Evolutionary conservation across 2,329 filamentous ascomycete genomes (phyloP).

Genomic region (Emericellopsis cladophorae): DNA sequence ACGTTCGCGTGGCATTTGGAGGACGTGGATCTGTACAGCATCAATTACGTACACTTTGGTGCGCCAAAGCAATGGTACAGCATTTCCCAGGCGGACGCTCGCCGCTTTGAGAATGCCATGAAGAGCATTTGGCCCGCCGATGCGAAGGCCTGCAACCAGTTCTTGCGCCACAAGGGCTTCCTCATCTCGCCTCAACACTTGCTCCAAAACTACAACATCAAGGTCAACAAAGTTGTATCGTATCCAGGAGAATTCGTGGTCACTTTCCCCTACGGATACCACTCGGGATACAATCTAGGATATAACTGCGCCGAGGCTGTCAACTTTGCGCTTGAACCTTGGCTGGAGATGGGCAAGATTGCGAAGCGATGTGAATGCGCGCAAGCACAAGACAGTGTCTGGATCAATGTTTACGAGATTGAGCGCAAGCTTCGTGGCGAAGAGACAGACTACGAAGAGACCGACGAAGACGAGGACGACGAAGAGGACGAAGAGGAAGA

Average conservation of each 20-base stretch:
- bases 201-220: constrained; percentile 81
- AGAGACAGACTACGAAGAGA: constrained; percentile 72
- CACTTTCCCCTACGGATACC: constrained; percentile 96
- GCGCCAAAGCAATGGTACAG: constrained; percentile 99
- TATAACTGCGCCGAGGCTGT: constrained; percentile 99
- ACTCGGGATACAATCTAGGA: constrained; percentile 93
- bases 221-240: constrained; percentile 89
- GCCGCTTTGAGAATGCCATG: constrained; percentile 90
- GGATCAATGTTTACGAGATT: constrained; percentile 94
- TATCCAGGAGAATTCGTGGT: constrained; percentile 97
- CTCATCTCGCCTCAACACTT: constrained; percentile 85
- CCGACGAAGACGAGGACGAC: constrained; percentile 58
- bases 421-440: constrained; percentile 89
- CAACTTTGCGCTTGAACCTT: constrained; percentile 92
- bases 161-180: constrained; percentile 94
- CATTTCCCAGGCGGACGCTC: constrained; percentile 89
- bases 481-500: constrained; percentile 50
- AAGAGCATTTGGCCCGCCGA: constrained; percentile 89
- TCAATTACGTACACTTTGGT: constrained; percentile 98
- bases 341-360: constrained; percentile 88
- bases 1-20: constrained; percentile 99
- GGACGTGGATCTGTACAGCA: constrained; percentile 97
- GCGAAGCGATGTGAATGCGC: constrained; percentile 96
- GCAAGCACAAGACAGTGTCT: constrained; percentile 90
- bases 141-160: constrained; percentile 90